Conservation (phyloP, 352 stramenopile genomes). For the Globisporangium rhizosaccharum region DNA sequence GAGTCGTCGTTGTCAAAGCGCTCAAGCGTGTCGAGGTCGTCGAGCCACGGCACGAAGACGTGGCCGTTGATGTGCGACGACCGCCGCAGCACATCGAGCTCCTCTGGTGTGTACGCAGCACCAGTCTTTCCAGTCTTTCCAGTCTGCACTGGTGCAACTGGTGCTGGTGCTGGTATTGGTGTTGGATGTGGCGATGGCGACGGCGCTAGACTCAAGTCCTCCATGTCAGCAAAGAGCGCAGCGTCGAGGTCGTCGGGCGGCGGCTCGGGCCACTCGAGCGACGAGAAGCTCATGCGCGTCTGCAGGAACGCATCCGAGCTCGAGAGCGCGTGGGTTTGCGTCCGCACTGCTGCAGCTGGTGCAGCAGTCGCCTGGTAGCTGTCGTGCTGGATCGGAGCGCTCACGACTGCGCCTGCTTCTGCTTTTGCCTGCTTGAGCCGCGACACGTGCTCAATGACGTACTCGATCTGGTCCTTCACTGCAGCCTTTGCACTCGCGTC, state of each 20-base stretch:
- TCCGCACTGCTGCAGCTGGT: neutral
- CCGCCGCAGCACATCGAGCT: conserved; percentile 72
- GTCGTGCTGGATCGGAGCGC: neutral
- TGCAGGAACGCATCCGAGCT: conserved; percentile 7
- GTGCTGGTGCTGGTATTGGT: neutral
- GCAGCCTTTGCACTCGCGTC: conserved; percentile 26
- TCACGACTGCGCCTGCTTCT: neutral
- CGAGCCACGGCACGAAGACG: conserved; percentile 79
- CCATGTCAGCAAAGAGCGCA: conserved; percentile 1
- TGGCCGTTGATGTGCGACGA: conserved; percentile 83
- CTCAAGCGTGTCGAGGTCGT: conserved; percentile 56
- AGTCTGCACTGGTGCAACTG: conserved; percentile 2
- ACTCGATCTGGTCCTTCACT: conserved; percentile 67
- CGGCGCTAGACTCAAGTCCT: conserved; percentile 1
- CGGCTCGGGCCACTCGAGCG: conserved; percentile 38
- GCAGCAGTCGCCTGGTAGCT: neutral
- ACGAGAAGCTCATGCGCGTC: conserved; percentile 14
- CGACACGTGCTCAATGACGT: conserved; percentile 64
- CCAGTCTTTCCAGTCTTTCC: conserved; percentile 16
- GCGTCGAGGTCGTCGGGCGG: conserved; percentile 10
- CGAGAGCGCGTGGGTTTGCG: neutral
- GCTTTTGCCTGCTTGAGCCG: conserved; percentile 29
- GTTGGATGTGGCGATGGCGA: neutral
- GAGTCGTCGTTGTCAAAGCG: conserved; percentile 28
- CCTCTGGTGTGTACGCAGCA: conserved; percentile 43